Evolutionary conservation across 768 basidiomycete species (phyloP).

Genomic region (Rhodotorula paludigena): DNA sequence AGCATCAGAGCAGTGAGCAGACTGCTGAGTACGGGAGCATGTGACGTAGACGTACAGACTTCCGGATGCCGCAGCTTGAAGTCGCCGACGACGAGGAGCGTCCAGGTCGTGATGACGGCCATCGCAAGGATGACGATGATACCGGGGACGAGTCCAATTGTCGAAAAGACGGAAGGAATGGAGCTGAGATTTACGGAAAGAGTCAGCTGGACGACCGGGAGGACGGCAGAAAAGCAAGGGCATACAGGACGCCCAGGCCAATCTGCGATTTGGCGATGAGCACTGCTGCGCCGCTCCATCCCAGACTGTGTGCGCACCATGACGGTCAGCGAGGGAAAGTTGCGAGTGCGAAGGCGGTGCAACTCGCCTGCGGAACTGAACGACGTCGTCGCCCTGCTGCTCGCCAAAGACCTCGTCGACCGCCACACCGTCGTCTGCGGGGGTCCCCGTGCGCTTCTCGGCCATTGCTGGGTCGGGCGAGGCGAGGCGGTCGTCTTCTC

Average conservation of each 20-base stretch:
- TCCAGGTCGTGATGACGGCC: slow-evolving; percentile 1
- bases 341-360: too few relatives aligned
- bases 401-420: slow-evolving; percentile 22
- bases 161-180: background rate
- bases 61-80: slow-evolving; percentile 6
- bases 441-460: too few relatives aligned
- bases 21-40: too few relatives aligned
- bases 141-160: slow-evolving; percentile 6
- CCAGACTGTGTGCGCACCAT: background rate
- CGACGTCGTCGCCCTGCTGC: background rate
- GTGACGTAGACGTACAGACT: slow-evolving; percentile 6
- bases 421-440: too few relatives aligned
- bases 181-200: background rate
- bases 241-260: slow-evolving; percentile 11
- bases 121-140: background rate
- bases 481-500: too few relatives aligned
- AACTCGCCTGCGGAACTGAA: background rate
- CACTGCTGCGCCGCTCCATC: background rate
- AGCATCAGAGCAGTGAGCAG: background rate
- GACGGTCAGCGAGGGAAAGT: background rate
- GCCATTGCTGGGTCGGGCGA: too few relatives aligned
- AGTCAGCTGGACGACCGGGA: background rate
- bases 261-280: slow-evolving; percentile 7
- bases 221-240: background rate
- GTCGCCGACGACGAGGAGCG: background rate